Base-by-base conservation (phyloP, 768 basidiomycete genomes). In the Lentinula sp. region DNA sequence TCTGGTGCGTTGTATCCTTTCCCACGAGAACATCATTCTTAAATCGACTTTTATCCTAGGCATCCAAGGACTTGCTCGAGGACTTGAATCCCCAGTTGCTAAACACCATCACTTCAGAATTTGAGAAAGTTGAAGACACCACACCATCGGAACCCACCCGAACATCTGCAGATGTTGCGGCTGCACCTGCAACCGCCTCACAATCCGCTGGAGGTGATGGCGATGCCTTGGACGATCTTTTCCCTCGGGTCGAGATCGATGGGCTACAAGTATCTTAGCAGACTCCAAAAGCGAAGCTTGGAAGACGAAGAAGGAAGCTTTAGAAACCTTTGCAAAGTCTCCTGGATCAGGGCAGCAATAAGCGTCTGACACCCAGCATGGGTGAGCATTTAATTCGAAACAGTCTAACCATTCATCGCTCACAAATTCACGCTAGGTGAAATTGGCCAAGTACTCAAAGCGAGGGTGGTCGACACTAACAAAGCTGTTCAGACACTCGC, bases 281-380 rank as follows among this genome's bases (percentile, higher is more conserved):
- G 93, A 94, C 66, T 80, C 88, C 9, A 95, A 93, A 75, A 96
- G 87, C 66, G 95, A 96, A 64, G 88, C 93, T 0, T 99, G 96
- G 96, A 98, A 98, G 76, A 86, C 84, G 1, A 89, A 95, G 75
- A 99, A 99, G 71, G 96, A 98, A 68, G 95, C 92, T 3, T 78
- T 98, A 61, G 97, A 98, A 71, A 77, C 79, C 0, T 23, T 72
- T 98, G 16, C 89, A 93, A 68, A 85, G 83, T 0, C 82, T 93
- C 61, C 75, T 99, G 37, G 95, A 98, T 68, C 89, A 94, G 74
- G 91, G 92, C 54, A 80, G 84, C 46, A 98, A 98, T 71, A 96
- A 96, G 68, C 86, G 97, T 15, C 70, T 99, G 60, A 98, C 98
- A 72, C 82, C 93, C 23, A 82, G 75, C 8, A 93, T 99, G 87